Evolutionary conservation across 2,329 filamentous ascomycete genomes (phyloP).

Genomic region (Hymenoscyphus linearis): DNA sequence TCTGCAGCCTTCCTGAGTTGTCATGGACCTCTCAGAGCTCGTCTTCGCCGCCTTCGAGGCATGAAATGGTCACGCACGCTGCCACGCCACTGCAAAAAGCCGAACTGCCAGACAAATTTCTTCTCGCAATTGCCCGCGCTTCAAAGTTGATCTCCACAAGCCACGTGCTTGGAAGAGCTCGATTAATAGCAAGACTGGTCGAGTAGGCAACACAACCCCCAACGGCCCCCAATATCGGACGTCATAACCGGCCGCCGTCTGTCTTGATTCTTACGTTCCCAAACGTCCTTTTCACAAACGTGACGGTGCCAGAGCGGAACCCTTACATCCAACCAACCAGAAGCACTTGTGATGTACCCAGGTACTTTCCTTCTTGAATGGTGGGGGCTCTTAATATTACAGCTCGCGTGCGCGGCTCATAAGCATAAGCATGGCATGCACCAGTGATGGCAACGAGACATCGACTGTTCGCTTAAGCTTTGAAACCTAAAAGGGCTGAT

Average conservation of each 20-base stretch:
- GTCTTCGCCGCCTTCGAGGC: background rate
- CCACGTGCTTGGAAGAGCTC: constrained; percentile 5
- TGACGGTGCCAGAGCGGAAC: background rate
- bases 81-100: constrained; percentile 4
- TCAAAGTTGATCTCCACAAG: background rate
- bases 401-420: background rate
- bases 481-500: background rate
- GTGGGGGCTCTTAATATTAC: no score
- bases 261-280: background rate
- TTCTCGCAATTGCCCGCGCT: background rate
- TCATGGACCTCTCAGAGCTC: background rate
- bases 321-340: background rate
- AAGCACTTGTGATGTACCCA: background rate
- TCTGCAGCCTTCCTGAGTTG: background rate
- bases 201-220: background rate
- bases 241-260: background rate
- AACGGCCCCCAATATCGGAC: background rate
- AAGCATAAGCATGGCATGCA: background rate
- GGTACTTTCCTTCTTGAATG: no score
- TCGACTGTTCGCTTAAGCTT: background rate
- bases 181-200: background rate
- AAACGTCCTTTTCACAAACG: background rate
- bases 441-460: background rate
- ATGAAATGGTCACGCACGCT: constrained; percentile 7
- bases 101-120: constrained; percentile 5